Conservation (phyloP, 2,329 filamentous ascomycete genomes). For the Ophiostoma sp. region DNA sequence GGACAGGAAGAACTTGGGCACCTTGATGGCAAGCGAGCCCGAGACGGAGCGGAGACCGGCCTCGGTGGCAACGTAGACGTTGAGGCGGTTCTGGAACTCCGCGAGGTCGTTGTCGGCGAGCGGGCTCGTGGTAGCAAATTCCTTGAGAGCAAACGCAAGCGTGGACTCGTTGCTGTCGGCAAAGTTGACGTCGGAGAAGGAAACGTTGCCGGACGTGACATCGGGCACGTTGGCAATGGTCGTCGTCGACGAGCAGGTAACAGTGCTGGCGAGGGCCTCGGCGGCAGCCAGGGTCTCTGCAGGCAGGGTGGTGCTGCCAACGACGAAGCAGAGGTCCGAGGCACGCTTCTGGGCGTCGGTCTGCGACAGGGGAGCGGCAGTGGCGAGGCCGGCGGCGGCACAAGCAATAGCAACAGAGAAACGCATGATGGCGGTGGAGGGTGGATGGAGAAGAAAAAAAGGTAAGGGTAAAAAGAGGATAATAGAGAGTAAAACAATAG, state of each 20-base stretch:
- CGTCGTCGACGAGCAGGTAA: conserved; percentile 45
- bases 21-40: conserved; percentile 52
- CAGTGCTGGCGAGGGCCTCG: conserved; percentile 36
- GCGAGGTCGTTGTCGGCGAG: conserved; percentile 46
- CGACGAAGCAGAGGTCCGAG: conserved; percentile 44
- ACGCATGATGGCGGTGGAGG: conserved; percentile 23
- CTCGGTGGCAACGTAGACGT: conserved; percentile 56
- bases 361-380: conserved; percentile 14
- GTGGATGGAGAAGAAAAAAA: not conserved
- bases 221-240: conserved; percentile 52
- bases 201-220: conserved; percentile 45
- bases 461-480: not conserved
- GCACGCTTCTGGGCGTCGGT: conserved; percentile 18
- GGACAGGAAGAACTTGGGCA: conserved; percentile 58
- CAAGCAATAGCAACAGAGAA: conserved; percentile 22
- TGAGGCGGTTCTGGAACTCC: conserved; percentile 48
- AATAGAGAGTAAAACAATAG: not conserved
- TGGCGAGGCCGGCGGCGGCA: conserved; percentile 22
- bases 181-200: conserved; percentile 55
- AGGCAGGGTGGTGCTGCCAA: conserved; percentile 47
- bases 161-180: conserved; percentile 43
- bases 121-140: conserved; percentile 48
- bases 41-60: conserved; percentile 51
- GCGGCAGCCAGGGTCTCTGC: conserved; percentile 44
- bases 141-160: conserved; percentile 48